Conservation (phyloP, 768 basidiomycete species). For the Psilocybe subaeruginosa region DNA sequence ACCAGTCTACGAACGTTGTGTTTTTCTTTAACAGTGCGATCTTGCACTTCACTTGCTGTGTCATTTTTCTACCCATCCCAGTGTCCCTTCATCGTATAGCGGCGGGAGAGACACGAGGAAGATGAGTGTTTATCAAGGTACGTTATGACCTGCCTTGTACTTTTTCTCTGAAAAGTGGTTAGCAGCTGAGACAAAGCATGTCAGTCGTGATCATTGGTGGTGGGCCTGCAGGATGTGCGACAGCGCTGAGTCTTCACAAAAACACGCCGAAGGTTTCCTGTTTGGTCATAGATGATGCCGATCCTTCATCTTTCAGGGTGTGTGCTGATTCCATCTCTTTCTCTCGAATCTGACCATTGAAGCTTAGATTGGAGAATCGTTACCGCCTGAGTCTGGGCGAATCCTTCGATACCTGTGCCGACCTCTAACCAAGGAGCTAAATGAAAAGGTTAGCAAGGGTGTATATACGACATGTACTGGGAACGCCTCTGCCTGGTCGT, state of each 20-base stretch:
- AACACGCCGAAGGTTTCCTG: slow-evolving; percentile 22
- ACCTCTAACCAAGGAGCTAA: slow-evolving; percentile 18
- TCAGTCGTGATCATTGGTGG: slow-evolving; percentile 24
- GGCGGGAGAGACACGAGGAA: no score
- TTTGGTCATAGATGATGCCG: slow-evolving; percentile 34
- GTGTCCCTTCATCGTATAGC: no score
- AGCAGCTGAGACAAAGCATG: no score
- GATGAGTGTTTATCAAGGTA: no score
- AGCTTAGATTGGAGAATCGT: slow-evolving; percentile 38
- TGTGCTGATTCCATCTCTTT: not conserved
- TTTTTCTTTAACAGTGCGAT: no score
- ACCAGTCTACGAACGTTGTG: no score
- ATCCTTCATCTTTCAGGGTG: slow-evolving; percentile 33
- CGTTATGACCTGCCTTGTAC: no score
- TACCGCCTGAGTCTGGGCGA: slow-evolving; percentile 31
- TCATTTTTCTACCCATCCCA: no score
- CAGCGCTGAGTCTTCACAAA: slow-evolving; percentile 19
- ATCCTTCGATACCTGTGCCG: slow-evolving; percentile 19
- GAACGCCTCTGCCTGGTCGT: slow-evolving; percentile 35
- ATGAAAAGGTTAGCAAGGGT: slow-evolving; percentile 17
- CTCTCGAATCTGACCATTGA: not conserved
- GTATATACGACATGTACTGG: slow-evolving; percentile 29
- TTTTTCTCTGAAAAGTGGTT: not conserved
- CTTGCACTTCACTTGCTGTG: no score
- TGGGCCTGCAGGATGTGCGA: slow-evolving; percentile 26